Conservation (phyloP, 176 grass and related monocot species). For the Oryza nivara region DNA sequence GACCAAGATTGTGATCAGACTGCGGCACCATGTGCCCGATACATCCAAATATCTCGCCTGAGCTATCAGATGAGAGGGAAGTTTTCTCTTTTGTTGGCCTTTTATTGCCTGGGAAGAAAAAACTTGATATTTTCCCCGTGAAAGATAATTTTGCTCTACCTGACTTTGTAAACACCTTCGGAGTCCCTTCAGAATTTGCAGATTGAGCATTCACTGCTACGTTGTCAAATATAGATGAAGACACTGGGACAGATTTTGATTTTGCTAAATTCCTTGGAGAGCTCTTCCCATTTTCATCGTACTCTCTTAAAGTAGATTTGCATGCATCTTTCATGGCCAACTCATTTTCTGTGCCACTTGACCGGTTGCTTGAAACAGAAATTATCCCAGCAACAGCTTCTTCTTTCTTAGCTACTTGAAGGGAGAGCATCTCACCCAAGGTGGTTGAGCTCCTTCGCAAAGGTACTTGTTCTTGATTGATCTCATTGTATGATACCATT, state of each 20-base stretch:
- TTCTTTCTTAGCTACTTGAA: conserved; percentile 68
- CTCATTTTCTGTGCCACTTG: conserved; percentile 41
- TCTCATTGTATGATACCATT: conserved; percentile 63
- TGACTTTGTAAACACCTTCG: conserved; percentile 35
- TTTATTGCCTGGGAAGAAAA: conserved; percentile 84
- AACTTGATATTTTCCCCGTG: conserved; percentile 79
- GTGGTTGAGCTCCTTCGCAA: conserved; percentile 83
- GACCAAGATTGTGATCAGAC: conserved; percentile 6
- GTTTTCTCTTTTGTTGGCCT: conserved; percentile 60
- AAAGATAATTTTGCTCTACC: conserved; percentile 77
- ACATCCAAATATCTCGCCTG: conserved; percentile 27
- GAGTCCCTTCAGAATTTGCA: conserved; percentile 52
- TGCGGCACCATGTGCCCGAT: conserved; percentile 29
- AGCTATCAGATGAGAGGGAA: conserved; percentile 40
- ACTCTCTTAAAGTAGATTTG: conserved; percentile 44
- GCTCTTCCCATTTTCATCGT: conserved; percentile 36
- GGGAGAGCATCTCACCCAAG: conserved; percentile 90
- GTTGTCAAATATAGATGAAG: conserved; percentile 63
- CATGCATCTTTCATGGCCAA: conserved; percentile 37
- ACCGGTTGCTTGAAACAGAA: conserved; percentile 23
- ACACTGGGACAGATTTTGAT: conserved; percentile 83
- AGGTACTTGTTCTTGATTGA: conserved; percentile 51
- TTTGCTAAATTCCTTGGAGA: conserved; percentile 59
- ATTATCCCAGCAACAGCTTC: conserved; percentile 19
- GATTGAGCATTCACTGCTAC: conserved; percentile 33